Base-by-base conservation (phyloP, 164 flowering plant species). In the Chimonanthus salicifolius region DNA sequence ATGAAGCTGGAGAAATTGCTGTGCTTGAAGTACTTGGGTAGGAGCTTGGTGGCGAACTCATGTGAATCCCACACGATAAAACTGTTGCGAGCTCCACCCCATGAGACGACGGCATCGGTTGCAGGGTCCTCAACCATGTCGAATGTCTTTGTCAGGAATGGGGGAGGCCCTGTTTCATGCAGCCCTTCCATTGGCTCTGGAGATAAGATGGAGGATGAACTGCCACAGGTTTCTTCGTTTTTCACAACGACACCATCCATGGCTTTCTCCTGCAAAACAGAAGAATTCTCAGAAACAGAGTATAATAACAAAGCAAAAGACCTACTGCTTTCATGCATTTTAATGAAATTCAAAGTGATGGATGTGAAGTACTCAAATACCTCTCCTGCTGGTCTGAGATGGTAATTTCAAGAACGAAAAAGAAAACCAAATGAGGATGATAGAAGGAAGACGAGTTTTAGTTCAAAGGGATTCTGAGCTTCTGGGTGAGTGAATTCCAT, bases 11-110 rank as follows among this genome's bases (percentile, higher is more conserved):
- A 88, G 87, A 89, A 89, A 71, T 91, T 91, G 45, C 71, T 75
- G 82, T 91, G 97, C 88, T 91, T 91, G 87, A 91, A 91, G 76
- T 83, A 84, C 58, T 75, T 82, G 65, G 92, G 97, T 51, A 91
- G 88, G 21, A 91, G 78, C 49, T 46, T 71, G 20, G 67, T 67
- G 8, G 90, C 77, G 74, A 91, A 87, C 50, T 76, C 78, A 71
- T 84, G 85, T 1, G 78, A 78, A 47, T 91, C 94, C 92, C 91
- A 84, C 58, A 91, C 91, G 16, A 89, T 62, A 78, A 91, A 91
- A 74, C 94, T 89, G 6, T 74, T 72, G 0, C 80, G 78, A 11
- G 50, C 71, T 2, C 3, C 47, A 68, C 90, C 78, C 97, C 97
- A 91, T 2, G 93, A 88, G 15, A 91, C 88, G 1, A 87, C 69